A percentile compares a stretch with the other conserved stretches of the same genome.
These are phyloP conservation scores for Pyrus bretschneideri DNA, from an alignment of 306 rosid genomes.

Conservation along the genomic window DNA sequence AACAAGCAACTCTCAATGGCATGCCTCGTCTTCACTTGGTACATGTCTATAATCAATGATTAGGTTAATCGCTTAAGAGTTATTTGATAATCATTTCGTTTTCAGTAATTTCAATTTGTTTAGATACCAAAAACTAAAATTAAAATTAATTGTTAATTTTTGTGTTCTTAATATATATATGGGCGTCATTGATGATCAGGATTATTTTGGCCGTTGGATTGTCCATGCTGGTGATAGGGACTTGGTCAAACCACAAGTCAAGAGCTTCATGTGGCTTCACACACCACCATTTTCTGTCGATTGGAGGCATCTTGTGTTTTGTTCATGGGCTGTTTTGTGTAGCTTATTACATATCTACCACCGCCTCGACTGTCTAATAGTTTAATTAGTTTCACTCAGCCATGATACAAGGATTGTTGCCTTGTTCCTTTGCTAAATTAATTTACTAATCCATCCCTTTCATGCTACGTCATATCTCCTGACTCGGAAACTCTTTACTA, in stretches of 20 bases:
- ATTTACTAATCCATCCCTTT: too few species aligned
- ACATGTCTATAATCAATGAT: neutral
- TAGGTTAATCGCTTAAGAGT: neutral
- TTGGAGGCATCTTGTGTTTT: constrained; percentile 88
- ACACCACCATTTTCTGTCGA: constrained; percentile 88
- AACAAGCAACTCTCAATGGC: constrained; percentile 60
- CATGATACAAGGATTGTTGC: neutral
- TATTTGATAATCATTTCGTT: neutral
- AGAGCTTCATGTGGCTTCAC: constrained; percentile 76
- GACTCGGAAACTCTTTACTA: too few species aligned
- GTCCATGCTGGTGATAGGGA: constrained; percentile 82
- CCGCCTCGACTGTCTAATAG: constrained; percentile 37
- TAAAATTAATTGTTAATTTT: neutral
- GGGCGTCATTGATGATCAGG: constrained; percentile 31
- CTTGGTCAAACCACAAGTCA: constrained; percentile 71
- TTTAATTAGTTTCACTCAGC: neutral
- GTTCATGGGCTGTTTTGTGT: constrained; percentile 72
- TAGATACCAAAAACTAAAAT: too few species aligned
- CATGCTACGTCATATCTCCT: too few species aligned
- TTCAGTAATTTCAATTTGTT: too few species aligned
- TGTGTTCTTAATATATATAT: too few species aligned
- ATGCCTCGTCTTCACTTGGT: constrained; percentile 84
- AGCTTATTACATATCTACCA: constrained; percentile 67
- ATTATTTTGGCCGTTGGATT: constrained; percentile 65
- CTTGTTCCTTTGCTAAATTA: neutral